Conservation (phyloP, 768 basidiomycete species). For the Leccinum ochraceum region DNA sequence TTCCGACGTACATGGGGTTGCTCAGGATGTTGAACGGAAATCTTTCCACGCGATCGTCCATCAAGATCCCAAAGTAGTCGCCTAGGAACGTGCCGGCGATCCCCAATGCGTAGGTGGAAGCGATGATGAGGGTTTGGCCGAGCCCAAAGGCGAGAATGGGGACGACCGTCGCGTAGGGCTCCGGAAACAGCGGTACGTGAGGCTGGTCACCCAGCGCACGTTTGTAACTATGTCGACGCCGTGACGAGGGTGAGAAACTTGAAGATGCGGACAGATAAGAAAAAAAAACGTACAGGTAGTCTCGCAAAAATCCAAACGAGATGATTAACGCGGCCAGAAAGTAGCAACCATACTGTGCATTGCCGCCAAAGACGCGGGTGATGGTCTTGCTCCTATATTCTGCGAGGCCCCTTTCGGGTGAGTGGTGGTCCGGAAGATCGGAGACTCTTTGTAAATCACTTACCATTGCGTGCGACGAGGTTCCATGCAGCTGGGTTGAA, state of each 20-base stretch:
- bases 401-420: conserved; percentile 25
- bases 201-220: conserved; percentile 80
- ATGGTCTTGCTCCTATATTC: conserved; percentile 87
- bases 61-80: conserved; percentile 84
- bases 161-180: conserved; percentile 60
- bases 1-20: conserved; percentile 98
- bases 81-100: conserved; percentile 91
- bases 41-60: conserved; percentile 88
- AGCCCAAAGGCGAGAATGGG: conserved; percentile 60
- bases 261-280: background rate
- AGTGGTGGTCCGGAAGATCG: background rate
- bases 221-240: conserved; percentile 56
- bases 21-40: conserved; percentile 95
- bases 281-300: conserved; percentile 67
- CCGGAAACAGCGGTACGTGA: conserved; percentile 58
- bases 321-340: conserved; percentile 86
- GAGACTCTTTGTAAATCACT: conserved; percentile 22
- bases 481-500: conserved; percentile 99
- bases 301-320: conserved; percentile 80
- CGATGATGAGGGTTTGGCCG: conserved; percentile 86
- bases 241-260: background rate
- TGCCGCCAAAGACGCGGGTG: conserved; percentile 80
- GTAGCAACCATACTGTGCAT: conserved; percentile 77
- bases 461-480: conserved; percentile 89
- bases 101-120: conserved; percentile 88